Percentiles rank a stretch among this genome's conserved stretches.
phyloP scores from a whole-genome alignment of 352 stramenopile genomes.

The Phytopythium vexans region DNA sequence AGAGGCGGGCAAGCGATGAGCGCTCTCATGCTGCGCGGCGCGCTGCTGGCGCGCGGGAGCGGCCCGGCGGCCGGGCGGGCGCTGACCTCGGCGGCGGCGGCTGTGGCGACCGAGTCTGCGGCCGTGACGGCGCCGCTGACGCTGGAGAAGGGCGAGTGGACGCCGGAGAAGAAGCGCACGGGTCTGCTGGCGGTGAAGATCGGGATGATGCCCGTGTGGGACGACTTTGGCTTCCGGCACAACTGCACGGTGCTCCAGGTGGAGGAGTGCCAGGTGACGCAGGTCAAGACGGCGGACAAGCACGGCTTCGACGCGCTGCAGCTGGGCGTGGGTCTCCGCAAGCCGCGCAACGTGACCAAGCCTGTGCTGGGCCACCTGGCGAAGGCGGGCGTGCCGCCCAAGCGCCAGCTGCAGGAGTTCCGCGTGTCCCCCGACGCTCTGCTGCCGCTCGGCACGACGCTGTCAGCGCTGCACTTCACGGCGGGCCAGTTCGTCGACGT shows the following conservation, averaged over 20 bases:
- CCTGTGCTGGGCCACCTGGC: slow-evolving; percentile 90
- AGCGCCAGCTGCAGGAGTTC: slow-evolving; percentile 96
- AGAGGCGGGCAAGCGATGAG: neutral
- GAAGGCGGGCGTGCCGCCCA: slow-evolving; percentile 90
- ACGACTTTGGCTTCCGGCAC: slow-evolving; percentile 96
- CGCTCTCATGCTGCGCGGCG: slow-evolving; percentile 5
- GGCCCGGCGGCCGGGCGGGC: slow-evolving; percentile 1
- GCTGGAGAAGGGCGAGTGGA: slow-evolving; percentile 39
- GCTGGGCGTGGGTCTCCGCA: slow-evolving; percentile 95
- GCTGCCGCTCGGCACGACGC: slow-evolving; percentile 85
- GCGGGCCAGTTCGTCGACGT: slow-evolving; percentile 98
- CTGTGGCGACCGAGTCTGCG: neutral
- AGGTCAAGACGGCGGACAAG: slow-evolving; percentile 93
- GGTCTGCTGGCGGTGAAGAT: slow-evolving; percentile 95
- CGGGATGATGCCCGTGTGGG: slow-evolving; percentile 99
- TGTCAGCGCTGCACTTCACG: slow-evolving; percentile 97
- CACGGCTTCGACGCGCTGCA: slow-evolving; percentile 96
- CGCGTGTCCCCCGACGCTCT: slow-evolving; percentile 89
- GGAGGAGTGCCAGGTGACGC: slow-evolving; percentile 92
- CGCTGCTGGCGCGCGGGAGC: neutral
- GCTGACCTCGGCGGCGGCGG: slow-evolving; percentile 18
- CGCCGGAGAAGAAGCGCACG: slow-evolving; percentile 83
- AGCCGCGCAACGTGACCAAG: slow-evolving; percentile 95
- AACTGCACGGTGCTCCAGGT: slow-evolving; percentile 94
- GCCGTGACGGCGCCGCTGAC: neutral